Conservation (phyloP, 257 asterid genomes). For the Penstemon newberryi region DNA sequence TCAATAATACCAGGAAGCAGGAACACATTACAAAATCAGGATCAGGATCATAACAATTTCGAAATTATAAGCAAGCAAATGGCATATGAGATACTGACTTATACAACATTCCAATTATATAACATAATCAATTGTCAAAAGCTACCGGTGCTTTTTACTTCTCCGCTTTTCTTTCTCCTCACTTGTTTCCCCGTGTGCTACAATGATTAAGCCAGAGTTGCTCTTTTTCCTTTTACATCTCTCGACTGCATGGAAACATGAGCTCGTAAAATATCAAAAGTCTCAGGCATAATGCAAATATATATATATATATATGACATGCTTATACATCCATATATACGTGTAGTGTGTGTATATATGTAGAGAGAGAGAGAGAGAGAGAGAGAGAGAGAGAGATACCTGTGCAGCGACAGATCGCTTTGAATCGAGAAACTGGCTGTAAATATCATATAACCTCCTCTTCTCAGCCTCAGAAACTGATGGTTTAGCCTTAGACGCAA, state of each 20-base stretch:
- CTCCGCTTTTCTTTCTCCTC: not conserved
- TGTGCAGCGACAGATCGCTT: slow-evolving; percentile 67
- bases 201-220: slow-evolving; percentile 65
- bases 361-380: slow-evolving; percentile 19
- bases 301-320: not conserved
- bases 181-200: not conserved
- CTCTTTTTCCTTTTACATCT: slow-evolving; percentile 89
- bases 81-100: slow-evolving; percentile 4
- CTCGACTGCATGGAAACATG: slow-evolving; percentile 60
- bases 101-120: not conserved
- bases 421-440: slow-evolving; percentile 85
- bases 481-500: slow-evolving; percentile 74
- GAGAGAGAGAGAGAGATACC: slow-evolving; percentile 47
- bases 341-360: not conserved
- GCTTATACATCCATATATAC: not conserved
- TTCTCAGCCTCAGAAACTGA: slow-evolving; percentile 90
- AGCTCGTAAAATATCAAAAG: slow-evolving; percentile 12
- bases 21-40: not conserved
- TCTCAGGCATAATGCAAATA: not conserved
- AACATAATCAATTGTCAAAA: slow-evolving; percentile 3
- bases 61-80: not conserved
- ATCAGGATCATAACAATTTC: not conserved
- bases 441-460: slow-evolving; percentile 65
- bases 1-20: not conserved
- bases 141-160: not conserved